Conservation (phyloP, 2,329 filamentous ascomycete genomes). For the Septoria petroselini region DNA sequence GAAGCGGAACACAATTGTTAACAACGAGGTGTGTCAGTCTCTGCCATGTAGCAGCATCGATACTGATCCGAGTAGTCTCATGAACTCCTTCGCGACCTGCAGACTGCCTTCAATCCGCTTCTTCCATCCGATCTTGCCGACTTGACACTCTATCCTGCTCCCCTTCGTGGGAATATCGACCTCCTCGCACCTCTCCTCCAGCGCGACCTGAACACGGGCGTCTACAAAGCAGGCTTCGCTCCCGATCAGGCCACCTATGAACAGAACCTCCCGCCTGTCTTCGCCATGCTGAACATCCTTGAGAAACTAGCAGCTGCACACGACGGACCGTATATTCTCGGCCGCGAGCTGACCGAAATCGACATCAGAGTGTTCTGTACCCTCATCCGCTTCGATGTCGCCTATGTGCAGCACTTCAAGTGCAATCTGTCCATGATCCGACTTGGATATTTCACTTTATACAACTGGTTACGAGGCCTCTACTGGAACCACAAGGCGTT, state of each 20-base stretch:
- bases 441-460: slow-evolving; percentile 56
- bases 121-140: slow-evolving; percentile 43
- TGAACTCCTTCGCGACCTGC: slow-evolving; percentile 58
- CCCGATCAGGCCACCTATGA: slow-evolving; percentile 56
- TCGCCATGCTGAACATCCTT: slow-evolving; percentile 58
- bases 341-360: slow-evolving; percentile 55
- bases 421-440: slow-evolving; percentile 61
- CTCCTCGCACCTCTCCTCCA: slow-evolving; percentile 54
- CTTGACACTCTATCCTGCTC: slow-evolving; percentile 54
- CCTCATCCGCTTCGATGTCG: slow-evolving; percentile 57
- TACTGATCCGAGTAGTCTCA: slow-evolving; percentile 37
- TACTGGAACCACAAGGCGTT: slow-evolving; percentile 58
- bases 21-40: slow-evolving; percentile 50
- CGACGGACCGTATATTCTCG: slow-evolving; percentile 57
- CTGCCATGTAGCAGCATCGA: not conserved
- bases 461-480: slow-evolving; percentile 59
- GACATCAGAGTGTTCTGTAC: slow-evolving; percentile 59
- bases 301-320: slow-evolving; percentile 49
- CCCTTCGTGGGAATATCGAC: slow-evolving; percentile 53
- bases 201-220: slow-evolving; percentile 56
- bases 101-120: slow-evolving; percentile 54
- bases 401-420: slow-evolving; percentile 66
- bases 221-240: slow-evolving; percentile 61
- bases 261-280: slow-evolving; percentile 53
- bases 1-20: slow-evolving; percentile 55